phyloP scores from a whole-genome alignment of 73 alveolate genomes.

The Symbiodinium pilosum region DNA sequence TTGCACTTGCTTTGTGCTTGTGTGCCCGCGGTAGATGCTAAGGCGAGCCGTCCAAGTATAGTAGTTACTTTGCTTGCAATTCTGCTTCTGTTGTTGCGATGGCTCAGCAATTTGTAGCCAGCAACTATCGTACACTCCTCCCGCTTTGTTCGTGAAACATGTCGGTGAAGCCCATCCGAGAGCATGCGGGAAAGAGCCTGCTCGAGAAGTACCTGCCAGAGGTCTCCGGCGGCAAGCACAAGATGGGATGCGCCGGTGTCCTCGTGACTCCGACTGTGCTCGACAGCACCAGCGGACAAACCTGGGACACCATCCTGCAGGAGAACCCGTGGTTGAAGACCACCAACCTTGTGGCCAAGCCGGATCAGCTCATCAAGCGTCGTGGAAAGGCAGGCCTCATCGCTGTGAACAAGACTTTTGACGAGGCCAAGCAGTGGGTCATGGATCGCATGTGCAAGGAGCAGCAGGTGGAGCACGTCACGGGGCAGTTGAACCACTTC shows the following conservation, averaged over 20 bases:
- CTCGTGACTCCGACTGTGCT: conserved; percentile 76
- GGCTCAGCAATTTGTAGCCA: conserved; percentile 4
- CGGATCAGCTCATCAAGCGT: conserved; percentile 91
- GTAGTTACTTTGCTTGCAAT: background rate
- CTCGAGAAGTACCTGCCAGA: conserved; percentile 91
- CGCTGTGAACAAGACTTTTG: conserved; percentile 91
- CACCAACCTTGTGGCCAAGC: conserved; percentile 91
- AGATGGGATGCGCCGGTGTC: conserved; percentile 76
- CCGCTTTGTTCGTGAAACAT: conserved; percentile 1
- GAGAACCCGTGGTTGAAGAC: conserved; percentile 93
- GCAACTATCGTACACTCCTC: background rate
- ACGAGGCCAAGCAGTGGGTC: conserved; percentile 91
- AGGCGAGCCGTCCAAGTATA: background rate
- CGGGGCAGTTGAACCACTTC: conserved; percentile 93
- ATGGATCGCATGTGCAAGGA: conserved; percentile 93
- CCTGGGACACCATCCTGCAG: conserved; percentile 84
- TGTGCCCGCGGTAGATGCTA: no score
- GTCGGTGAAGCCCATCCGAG: conserved; percentile 89
- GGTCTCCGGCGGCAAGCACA: conserved; percentile 91
- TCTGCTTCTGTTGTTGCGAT: background rate
- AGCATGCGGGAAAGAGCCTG: conserved; percentile 84
- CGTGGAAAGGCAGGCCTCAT: conserved; percentile 91
- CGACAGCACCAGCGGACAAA: conserved; percentile 52
- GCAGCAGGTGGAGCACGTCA: conserved; percentile 86
- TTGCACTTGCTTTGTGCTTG: background rate